These are phyloP conservation scores for Sporothrix phasma DNA, from an alignment of 2,329 filamentous ascomycete species.

Conservation along the genomic window DNA sequence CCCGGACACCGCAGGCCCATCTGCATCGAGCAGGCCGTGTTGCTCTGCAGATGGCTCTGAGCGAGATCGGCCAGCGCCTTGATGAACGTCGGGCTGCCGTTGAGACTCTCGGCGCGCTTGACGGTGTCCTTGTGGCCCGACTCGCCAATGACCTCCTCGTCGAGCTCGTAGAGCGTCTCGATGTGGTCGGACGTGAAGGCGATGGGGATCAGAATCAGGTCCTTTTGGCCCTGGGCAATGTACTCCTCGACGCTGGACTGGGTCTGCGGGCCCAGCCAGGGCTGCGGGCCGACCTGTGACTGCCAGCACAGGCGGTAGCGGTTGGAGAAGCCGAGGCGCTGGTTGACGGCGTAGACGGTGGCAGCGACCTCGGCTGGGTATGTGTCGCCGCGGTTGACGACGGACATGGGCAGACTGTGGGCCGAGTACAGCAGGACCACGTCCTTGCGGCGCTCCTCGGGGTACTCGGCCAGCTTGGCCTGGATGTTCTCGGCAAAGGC, in stretches of 20 bases:
- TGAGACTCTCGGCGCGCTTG: slow-evolving; percentile 84
- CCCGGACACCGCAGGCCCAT: slow-evolving; percentile 88
- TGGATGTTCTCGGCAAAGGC: slow-evolving; percentile 91
- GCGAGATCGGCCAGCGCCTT: slow-evolving; percentile 80
- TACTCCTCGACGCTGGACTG: slow-evolving; percentile 79
- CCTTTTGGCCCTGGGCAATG: slow-evolving; percentile 81
- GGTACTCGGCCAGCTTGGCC: slow-evolving; percentile 72
- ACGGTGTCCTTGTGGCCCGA: slow-evolving; percentile 67
- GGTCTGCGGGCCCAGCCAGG: slow-evolving; percentile 94
- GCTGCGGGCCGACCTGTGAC: slow-evolving; percentile 88
- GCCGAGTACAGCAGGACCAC: slow-evolving; percentile 90
- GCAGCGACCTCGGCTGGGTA: slow-evolving; percentile 94
- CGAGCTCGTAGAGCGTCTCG: slow-evolving; percentile 89
- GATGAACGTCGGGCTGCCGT: slow-evolving; percentile 86
- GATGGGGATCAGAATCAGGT: slow-evolving; percentile 85
- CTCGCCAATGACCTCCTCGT: slow-evolving; percentile 89
- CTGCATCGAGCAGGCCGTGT: slow-evolving; percentile 61
- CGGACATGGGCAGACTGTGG: slow-evolving; percentile 92
- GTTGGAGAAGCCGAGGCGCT: slow-evolving; percentile 76
- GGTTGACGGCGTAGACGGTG: slow-evolving; percentile 95
- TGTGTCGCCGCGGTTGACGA: slow-evolving; percentile 90
- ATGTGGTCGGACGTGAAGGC: slow-evolving; percentile 99
- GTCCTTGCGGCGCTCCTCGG: slow-evolving; percentile 64
- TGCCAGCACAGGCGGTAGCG: slow-evolving; percentile 95
- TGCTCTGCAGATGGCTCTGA: slow-evolving; percentile 63